Base-by-base conservation (phyloP, 1,284 basidiomycete species). In the Sphagnurus paluster region DNA sequence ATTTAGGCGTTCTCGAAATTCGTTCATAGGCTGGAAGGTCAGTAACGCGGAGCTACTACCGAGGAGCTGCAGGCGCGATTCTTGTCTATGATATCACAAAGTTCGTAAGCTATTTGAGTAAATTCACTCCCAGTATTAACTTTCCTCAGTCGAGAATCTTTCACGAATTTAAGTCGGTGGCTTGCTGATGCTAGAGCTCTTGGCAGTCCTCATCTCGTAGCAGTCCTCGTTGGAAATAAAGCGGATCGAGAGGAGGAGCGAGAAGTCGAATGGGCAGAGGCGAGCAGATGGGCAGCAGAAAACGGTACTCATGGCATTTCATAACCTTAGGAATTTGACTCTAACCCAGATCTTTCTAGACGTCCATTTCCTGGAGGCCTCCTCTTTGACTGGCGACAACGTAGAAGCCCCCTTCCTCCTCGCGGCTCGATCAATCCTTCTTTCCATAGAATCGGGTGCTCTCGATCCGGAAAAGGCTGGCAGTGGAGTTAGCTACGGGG, bases 11-110 rank as follows among this genome's bases (percentile, higher is more conserved):
- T 33, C 48, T 38, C 37, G 39, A 46, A 38, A 39, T 14, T 16
- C n/a, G 28, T 38, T 29, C 6, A 40, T 29, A n/a, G 5, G n/a
- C 21, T 32, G 11, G 8, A 57, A 90, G 93, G 57, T 95, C 92
- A n/a, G 96, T 99, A 11, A 98, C 96, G 9, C 76, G 95, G 53
- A 95, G 91, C 61, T 98, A 99, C 68, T 98, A 98, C 67, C 84
- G 96, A 43, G 94, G 94, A 16, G 93, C 96, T 11, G 93, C 93
- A 3, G 93, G 92, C n/a, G 92, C 88, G 26, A 83, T 98, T 44
- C 78, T 98, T 14, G 93, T 98, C 1, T 98, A 97, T 69, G 95
- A 98, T 68, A 96, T 98, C 60, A 97, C 95, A 39, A 88, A 85
- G 92, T 94, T 48, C 48, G 82, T 74, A 17, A 20, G 36, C 48